Conservation (phyloP, 2,329 filamentous ascomycete genomes). For the Ophiostoma sp. region DNA sequence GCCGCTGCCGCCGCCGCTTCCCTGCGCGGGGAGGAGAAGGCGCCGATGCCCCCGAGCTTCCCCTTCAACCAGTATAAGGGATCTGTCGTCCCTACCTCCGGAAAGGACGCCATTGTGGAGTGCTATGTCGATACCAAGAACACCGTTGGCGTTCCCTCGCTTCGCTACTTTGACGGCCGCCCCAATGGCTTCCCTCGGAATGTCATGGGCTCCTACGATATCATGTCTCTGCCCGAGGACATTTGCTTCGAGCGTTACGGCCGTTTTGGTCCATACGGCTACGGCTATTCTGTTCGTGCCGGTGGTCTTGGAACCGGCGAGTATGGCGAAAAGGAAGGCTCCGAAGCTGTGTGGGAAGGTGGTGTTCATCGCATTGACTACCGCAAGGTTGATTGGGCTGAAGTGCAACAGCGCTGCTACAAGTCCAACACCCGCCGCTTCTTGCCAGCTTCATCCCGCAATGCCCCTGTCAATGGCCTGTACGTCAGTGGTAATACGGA, state of each 20-base stretch:
- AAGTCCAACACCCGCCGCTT: slow-evolving; percentile 67
- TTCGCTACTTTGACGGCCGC: slow-evolving; percentile 71
- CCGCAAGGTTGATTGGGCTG: slow-evolving; percentile 69
- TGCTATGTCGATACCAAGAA: slow-evolving; percentile 72
- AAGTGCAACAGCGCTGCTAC: slow-evolving; percentile 69
- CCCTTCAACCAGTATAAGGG: slow-evolving; percentile 23
- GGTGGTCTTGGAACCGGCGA: slow-evolving; percentile 83
- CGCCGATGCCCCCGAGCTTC: slow-evolving; percentile 26
- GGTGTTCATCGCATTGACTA: slow-evolving; percentile 69
- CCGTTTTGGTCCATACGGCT: slow-evolving; percentile 79
- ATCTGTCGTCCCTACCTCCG: slow-evolving; percentile 25
- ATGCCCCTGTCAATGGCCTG: slow-evolving; percentile 45
- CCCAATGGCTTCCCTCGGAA: slow-evolving; percentile 79
- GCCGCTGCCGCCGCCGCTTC: slow-evolving; percentile 15
- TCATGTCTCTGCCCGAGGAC: slow-evolving; percentile 72
- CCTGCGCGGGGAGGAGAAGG: slow-evolving; percentile 24
- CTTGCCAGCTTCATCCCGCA: slow-evolving; percentile 40
- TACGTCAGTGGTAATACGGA: slow-evolving; percentile 37
- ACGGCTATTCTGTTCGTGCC: slow-evolving; percentile 71
- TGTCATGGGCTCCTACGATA: slow-evolving; percentile 77
- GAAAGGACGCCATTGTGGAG: slow-evolving; percentile 53
- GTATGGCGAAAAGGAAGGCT: slow-evolving; percentile 74
- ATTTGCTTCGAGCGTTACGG: slow-evolving; percentile 93
- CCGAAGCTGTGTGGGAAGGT: slow-evolving; percentile 71
- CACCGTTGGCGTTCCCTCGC: slow-evolving; percentile 59